phyloP scores from a whole-genome alignment of 192 early-diverging fungal genomes.

The Chytriomyces sp. region DNA sequence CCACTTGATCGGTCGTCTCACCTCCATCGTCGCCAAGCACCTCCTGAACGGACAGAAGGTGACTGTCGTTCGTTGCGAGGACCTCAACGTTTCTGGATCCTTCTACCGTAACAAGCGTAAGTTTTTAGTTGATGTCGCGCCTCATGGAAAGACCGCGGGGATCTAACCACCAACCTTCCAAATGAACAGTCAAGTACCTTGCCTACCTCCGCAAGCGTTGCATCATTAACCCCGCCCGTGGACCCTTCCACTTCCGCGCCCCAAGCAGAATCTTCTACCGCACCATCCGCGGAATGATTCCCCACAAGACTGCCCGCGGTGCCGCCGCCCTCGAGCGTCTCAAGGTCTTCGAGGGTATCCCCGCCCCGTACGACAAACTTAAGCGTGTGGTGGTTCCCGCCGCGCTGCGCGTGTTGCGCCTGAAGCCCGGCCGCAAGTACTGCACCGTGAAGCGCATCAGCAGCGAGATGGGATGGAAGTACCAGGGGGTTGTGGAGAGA shows the following conservation, averaged over 20 bases:
- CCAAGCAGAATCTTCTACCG: conserved; percentile 97
- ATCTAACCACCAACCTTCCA: neutral
- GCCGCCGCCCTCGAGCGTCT: conserved; percentile 94
- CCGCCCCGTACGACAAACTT: conserved; percentile 93
- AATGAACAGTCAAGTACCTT: conserved; percentile 82
- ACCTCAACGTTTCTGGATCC: conserved; percentile 95
- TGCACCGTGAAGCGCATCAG: conserved; percentile 91
- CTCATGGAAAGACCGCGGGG: neutral
- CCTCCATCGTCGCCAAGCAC: conserved; percentile 98
- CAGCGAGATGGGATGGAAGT: conserved; percentile 99
- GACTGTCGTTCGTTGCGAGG: conserved; percentile 97
- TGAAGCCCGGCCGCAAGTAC: conserved; percentile 98
- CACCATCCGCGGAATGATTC: conserved; percentile 97
- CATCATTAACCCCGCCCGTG: conserved; percentile 93
- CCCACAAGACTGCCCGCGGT: conserved; percentile 99
- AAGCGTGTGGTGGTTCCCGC: conserved; percentile 98
- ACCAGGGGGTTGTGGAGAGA: conserved; percentile 93
- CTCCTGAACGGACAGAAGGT: conserved; percentile 96
- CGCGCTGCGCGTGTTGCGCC: conserved; percentile 94
- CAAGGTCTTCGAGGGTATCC: conserved; percentile 99
- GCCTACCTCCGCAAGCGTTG: conserved; percentile 97
- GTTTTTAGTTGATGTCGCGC: conserved; percentile 32
- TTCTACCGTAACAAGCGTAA: conserved; percentile 99
- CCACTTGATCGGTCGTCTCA: conserved; percentile 96
- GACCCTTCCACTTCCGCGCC: conserved; percentile 99